Percentiles rank a stretch among this genome's conserved stretches.
Conservation (phyloP, 192 early-diverging fungal species). For the Podila epigama region DNA sequence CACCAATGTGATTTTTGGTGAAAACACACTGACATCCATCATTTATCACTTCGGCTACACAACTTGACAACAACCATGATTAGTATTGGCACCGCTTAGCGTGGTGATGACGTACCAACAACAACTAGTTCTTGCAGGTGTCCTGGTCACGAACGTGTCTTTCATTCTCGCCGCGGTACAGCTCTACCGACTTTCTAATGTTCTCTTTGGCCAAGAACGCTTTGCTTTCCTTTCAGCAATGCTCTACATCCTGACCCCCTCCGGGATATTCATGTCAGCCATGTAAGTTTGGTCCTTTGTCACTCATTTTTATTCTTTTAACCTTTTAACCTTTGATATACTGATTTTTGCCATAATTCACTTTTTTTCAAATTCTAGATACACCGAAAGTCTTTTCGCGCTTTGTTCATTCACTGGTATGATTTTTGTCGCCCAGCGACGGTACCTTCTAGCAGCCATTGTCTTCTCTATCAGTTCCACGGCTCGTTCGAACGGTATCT, state of each 20-base stretch:
- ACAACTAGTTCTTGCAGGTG: constrained; percentile 64
- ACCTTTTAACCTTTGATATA: too few species aligned
- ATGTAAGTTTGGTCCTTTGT: constrained; percentile 40
- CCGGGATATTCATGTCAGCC: constrained; percentile 87
- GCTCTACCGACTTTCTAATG: constrained; percentile 60
- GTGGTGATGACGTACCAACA: constrained; percentile 45
- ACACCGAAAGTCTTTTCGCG: constrained; percentile 89
- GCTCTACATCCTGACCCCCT: constrained; percentile 78
- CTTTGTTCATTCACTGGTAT: constrained; percentile 82
- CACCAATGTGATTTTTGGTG: background rate
- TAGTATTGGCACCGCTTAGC: constrained; percentile 63
- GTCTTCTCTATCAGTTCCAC: constrained; percentile 64
- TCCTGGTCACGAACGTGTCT: constrained; percentile 76
- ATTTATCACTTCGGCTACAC: background rate
- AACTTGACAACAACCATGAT: background rate
- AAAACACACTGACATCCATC: background rate
- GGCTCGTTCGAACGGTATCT: constrained; percentile 82
- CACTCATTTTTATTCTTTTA: too few species aligned
- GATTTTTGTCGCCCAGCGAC: constrained; percentile 54
- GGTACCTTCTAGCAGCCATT: constrained; percentile 68
- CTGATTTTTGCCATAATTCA: too few species aligned
- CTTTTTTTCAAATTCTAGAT: constrained; percentile 31
- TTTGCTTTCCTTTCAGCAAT: constrained; percentile 72
- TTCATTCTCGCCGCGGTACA: constrained; percentile 77
- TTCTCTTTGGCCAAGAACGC: constrained; percentile 51